These are phyloP conservation scores for Haematococcus lacustris DNA, from an alignment of 139 green algal genomes.

Conservation along the genomic window DNA sequence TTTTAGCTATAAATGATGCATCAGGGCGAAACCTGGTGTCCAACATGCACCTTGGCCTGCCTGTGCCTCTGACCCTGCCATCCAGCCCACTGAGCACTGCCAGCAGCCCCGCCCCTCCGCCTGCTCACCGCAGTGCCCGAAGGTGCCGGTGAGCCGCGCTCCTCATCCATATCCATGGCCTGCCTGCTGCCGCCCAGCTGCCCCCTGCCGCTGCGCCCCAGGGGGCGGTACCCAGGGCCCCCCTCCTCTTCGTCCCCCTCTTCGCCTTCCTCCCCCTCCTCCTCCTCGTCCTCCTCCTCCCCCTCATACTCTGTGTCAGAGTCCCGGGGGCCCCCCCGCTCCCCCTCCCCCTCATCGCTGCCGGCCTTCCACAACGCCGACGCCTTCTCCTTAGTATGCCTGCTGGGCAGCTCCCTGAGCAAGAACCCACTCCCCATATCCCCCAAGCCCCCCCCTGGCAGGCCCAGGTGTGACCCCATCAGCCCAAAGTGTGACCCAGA, in stretches of 20 bases:
- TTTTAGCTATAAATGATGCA: no score
- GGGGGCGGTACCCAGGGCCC: background rate
- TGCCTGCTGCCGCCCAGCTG: no score
- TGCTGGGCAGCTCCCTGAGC: background rate
- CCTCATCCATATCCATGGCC: no score
- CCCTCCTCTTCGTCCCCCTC: slow-evolving; percentile 2
- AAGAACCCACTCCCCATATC: background rate
- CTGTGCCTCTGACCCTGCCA: no score
- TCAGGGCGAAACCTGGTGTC: no score
- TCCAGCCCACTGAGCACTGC: no score
- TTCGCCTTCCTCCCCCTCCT: slow-evolving; percentile 6
- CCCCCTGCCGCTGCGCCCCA: background rate
- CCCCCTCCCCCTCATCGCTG: slow-evolving; percentile 12
- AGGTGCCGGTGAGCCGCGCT: no score
- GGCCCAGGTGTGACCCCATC: no score
- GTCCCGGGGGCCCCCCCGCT: slow-evolving; percentile 5
- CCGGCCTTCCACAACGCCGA: background rate
- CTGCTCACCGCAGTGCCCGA: no score
- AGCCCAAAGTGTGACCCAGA: background rate
- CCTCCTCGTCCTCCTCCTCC: slow-evolving; percentile 10
- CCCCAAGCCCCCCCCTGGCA: no score
- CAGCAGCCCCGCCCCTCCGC: no score
- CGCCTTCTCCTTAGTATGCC: background rate
- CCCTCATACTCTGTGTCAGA: slow-evolving; percentile 8
- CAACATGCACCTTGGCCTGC: no score